A percentile compares a stretch with the other conserved stretches of the same genome.
Conservation (phyloP, 1,284 basidiomycete genomes). For the Sanghuangporus weigelae region DNA sequence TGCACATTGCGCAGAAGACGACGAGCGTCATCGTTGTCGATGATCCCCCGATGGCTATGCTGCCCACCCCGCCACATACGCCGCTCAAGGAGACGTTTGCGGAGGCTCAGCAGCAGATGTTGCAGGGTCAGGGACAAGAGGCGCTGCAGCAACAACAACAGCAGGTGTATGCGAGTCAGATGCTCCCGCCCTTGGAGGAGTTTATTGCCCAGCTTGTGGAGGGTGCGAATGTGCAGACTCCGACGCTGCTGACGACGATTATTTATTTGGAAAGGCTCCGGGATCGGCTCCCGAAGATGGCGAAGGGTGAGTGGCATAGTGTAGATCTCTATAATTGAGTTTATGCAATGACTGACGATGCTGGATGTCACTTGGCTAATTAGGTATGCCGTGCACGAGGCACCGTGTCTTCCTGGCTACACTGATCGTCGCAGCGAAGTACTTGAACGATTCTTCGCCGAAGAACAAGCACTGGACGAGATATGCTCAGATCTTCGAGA, state of each 20-base stretch:
- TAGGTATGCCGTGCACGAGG: constrained; percentile 86
- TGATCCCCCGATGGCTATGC: constrained; percentile 34
- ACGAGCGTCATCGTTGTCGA: constrained; percentile 60
- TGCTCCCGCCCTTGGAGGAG: constrained; percentile 74
- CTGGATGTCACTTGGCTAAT: constrained; percentile 21
- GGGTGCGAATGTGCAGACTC: constrained; percentile 86
- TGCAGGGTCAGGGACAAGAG: constrained; percentile 16
- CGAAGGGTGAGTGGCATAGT: constrained; percentile 59
- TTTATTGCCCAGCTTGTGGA: constrained; percentile 87
- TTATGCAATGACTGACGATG: not conserved
- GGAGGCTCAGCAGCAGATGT: constrained; percentile 28
- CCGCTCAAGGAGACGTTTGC: constrained; percentile 40
- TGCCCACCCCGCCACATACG: constrained; percentile 51
- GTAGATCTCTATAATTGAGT: not conserved
- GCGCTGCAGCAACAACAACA: constrained; percentile 18
- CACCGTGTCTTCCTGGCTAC: constrained; percentile 95
- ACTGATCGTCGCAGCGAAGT: constrained; percentile 95
- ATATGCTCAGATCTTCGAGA: constrained; percentile 74
- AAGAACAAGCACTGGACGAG: constrained; percentile 93
- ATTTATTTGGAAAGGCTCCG: constrained; percentile 90
- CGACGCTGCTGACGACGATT: constrained; percentile 88
- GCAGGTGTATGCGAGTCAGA: constrained; percentile 23
- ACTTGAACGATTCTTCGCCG: constrained; percentile 93
- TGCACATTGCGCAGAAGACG: constrained; percentile 65
- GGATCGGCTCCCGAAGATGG: constrained; percentile 74